Conservation (phyloP, 1,139 yeast species). For the Candida glucosophila region DNA sequence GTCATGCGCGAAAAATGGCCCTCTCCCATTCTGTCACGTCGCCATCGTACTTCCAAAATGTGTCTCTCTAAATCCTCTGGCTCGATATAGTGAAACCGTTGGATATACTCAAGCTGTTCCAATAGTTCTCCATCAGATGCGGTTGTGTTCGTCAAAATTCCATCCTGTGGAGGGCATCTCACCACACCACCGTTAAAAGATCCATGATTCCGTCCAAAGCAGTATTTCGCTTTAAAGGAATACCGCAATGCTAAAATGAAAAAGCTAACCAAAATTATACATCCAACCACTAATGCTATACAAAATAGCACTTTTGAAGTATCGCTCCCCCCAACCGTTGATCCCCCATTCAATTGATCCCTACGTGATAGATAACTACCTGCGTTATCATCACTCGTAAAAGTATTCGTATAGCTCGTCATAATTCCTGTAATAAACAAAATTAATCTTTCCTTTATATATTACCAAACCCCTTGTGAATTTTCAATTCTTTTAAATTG, state of each 20-base stretch:
- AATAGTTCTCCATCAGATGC: slow-evolving; percentile 21
- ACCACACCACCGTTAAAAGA: too few relatives aligned
- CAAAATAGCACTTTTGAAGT: slow-evolving; percentile 58
- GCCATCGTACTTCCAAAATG: slow-evolving; percentile 8
- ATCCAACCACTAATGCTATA: slow-evolving; percentile 56
- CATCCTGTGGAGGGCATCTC: too few relatives aligned
- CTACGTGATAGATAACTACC: too few relatives aligned
- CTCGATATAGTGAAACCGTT: slow-evolving; percentile 22
- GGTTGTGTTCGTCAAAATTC: too few relatives aligned
- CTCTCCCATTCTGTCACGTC: slow-evolving; percentile 27
- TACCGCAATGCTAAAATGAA: slow-evolving; percentile 52
- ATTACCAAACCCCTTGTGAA: too few relatives aligned
- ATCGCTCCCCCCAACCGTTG: slow-evolving; percentile 31
- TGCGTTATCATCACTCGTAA: too few relatives aligned
- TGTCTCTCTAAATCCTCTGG: slow-evolving; percentile 20
- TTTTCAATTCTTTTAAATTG: too few relatives aligned
- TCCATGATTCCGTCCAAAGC: too few relatives aligned
- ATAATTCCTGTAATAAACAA: too few relatives aligned
- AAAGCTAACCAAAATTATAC: slow-evolving; percentile 44
- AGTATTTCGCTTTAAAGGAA: slow-evolving; percentile 47
- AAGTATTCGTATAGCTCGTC: too few relatives aligned
- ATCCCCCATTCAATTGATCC: too few relatives aligned
- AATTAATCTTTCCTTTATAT: too few relatives aligned
- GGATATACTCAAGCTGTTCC: slow-evolving; percentile 24
- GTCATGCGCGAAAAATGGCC: slow-evolving; percentile 40